Percentiles rank a stretch among this genome's conserved stretches.
These are phyloP conservation scores for Aspergillus nomiae DNA, from an alignment of 2,329 filamentous ascomycete genomes.

Conservation along the genomic window DNA sequence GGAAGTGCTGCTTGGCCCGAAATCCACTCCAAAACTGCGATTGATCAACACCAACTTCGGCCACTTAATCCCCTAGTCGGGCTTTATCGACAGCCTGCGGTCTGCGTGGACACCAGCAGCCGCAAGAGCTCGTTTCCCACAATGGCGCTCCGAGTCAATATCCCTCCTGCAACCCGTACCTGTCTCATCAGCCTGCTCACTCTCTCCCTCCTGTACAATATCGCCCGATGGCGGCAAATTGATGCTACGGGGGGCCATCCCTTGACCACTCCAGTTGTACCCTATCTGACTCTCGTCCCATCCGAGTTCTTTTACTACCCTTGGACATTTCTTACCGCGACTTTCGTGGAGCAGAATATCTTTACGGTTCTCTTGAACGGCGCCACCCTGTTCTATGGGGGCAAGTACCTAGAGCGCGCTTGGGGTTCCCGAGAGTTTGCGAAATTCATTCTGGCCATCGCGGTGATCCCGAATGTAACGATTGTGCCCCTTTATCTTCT, in stretches of 20 bases:
- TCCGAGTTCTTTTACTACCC: slow-evolving; percentile 82
- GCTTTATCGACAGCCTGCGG: slow-evolving; percentile 23
- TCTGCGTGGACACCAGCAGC: slow-evolving; percentile 21
- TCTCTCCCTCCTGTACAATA: slow-evolving; percentile 78
- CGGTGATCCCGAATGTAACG: slow-evolving; percentile 77
- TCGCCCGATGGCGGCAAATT: slow-evolving; percentile 63
- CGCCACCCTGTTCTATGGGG: slow-evolving; percentile 83
- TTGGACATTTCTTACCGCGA: slow-evolving; percentile 86
- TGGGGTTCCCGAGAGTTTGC: slow-evolving; percentile 92
- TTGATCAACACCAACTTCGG: slow-evolving; percentile 2
- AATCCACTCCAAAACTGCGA: neutral
- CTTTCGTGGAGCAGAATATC: slow-evolving; percentile 89
- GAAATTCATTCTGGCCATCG: slow-evolving; percentile 79
- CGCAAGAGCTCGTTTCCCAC: slow-evolving; percentile 37
- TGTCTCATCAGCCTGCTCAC: slow-evolving; percentile 73
- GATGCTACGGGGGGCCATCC: slow-evolving; percentile 58
- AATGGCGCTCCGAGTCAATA: slow-evolving; percentile 83
- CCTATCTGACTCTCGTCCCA: slow-evolving; percentile 86
- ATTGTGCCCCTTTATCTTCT: slow-evolving; percentile 72
- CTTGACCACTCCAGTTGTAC: slow-evolving; percentile 64
- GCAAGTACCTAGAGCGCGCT: slow-evolving; percentile 90
- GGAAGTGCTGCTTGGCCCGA: neutral
- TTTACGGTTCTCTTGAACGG: slow-evolving; percentile 79
- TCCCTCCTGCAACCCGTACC: slow-evolving; percentile 85
- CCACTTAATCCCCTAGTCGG: slow-evolving; percentile 10